phyloP scores from a whole-genome alignment of 1,284 basidiomycete species.

The Ustilago trichophora region DNA sequence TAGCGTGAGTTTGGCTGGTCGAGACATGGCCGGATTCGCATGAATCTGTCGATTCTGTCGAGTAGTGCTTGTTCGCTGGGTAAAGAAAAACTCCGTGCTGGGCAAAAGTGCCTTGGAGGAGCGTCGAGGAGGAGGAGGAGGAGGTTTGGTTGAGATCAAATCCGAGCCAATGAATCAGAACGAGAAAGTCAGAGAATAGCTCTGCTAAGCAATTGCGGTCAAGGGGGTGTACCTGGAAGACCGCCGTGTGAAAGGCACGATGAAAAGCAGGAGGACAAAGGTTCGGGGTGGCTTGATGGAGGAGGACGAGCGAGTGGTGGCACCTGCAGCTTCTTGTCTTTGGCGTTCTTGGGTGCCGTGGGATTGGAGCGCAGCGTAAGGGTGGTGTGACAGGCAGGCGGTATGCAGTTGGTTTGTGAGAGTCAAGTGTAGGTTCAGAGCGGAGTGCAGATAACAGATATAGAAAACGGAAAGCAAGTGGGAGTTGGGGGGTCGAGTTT shows the following conservation, averaged over 20 bases:
- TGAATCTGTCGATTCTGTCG: conserved; percentile 67
- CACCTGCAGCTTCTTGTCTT: not conserved
- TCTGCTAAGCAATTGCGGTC: no score
- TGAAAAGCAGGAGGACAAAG: no score
- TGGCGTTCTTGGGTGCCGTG: not conserved
- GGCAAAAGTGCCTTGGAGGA: conserved; percentile 1
- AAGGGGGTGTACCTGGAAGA: no score
- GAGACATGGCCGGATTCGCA: conserved; percentile 76
- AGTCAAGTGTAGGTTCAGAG: no score
- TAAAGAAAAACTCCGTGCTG: conserved; percentile 21
- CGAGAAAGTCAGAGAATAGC: no score
- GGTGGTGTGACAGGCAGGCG: no score
- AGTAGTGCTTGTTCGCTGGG: not conserved
- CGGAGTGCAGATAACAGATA: not conserved
- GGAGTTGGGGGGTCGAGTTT: conserved; percentile 4
- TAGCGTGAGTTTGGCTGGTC: conserved; percentile 80
- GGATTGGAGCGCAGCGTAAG: not conserved
- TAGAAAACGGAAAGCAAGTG: no score
- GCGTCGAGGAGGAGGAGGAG: not conserved
- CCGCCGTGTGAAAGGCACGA: no score
- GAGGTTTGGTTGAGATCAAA: not conserved
- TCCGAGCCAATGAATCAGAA: no score
- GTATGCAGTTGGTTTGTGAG: no score
- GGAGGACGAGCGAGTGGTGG: not conserved
- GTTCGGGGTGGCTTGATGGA: not conserved